Conservation (phyloP, 2,329 filamentous ascomycete species). For the Colletotrichum gloeosporioides region DNA sequence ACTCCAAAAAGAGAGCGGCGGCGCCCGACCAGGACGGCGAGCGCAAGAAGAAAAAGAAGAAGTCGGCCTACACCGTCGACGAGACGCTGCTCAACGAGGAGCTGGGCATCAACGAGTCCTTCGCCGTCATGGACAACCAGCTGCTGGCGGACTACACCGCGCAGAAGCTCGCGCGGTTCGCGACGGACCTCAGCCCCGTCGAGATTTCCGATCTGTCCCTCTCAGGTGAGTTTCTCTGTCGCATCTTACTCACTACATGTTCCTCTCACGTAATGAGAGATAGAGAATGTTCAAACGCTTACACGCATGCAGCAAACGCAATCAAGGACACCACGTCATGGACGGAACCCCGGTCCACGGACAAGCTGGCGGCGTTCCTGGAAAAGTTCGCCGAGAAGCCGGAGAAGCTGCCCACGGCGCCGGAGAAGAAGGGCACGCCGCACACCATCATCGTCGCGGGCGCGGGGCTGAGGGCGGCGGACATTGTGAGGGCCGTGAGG, state of each 20-base stretch:
- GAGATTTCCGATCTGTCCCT: slow-evolving; percentile 86
- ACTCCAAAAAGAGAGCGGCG: slow-evolving; percentile 61
- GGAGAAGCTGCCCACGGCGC: slow-evolving; percentile 65
- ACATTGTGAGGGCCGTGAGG: slow-evolving; percentile 77
- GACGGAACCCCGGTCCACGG: slow-evolving; percentile 67
- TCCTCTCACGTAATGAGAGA: background rate
- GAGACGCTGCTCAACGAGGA: slow-evolving; percentile 69
- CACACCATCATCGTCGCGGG: slow-evolving; percentile 90
- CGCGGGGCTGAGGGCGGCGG: slow-evolving; percentile 84
- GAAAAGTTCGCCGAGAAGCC: slow-evolving; percentile 68
- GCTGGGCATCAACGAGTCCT: slow-evolving; percentile 78
- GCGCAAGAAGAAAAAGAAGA: slow-evolving; percentile 58
- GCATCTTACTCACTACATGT: no score
- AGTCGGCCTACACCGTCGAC: slow-evolving; percentile 56
- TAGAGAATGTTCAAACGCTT: background rate
- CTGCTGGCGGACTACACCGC: slow-evolving; percentile 87
- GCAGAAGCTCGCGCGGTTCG: slow-evolving; percentile 78
- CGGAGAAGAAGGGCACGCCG: slow-evolving; percentile 73
- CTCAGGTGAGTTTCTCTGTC: slow-evolving; percentile 60
- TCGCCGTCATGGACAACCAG: slow-evolving; percentile 82
- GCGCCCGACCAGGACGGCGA: slow-evolving; percentile 47
- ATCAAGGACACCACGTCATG: slow-evolving; percentile 84
- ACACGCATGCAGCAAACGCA: slow-evolving; percentile 60
- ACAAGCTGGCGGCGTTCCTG: slow-evolving; percentile 80
- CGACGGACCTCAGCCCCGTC: slow-evolving; percentile 79